Evolutionary conservation across 495 filamentous ascomycete species (phyloP).

Genomic region (Penicillium salamii): DNA sequence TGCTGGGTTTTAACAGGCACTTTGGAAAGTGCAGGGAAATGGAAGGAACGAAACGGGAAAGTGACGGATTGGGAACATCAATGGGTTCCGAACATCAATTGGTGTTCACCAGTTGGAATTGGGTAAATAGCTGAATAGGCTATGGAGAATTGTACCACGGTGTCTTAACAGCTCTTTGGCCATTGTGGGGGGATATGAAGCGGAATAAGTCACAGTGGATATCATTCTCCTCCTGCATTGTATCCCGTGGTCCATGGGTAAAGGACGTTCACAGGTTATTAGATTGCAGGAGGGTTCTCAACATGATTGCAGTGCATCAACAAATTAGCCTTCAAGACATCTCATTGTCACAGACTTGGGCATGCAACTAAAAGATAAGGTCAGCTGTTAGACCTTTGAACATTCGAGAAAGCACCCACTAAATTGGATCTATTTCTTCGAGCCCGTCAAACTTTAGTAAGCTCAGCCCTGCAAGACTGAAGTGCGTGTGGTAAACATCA

Average conservation of each 20-base stretch:
- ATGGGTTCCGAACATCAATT: not conserved
- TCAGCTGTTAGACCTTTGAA: constrained; percentile 1
- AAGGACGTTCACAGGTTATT: constrained; percentile 59
- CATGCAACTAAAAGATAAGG: constrained; percentile 58
- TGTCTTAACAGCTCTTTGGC: constrained; percentile 42
- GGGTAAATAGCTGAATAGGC: not conserved
- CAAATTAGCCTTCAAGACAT: constrained; percentile 41
- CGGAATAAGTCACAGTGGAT: constrained; percentile 47
- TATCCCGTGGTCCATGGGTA: constrained; percentile 60
- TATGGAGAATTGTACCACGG: constrained; percentile 32
- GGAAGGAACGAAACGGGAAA: not conserved
- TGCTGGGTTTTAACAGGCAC: no score
- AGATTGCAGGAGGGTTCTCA: constrained; percentile 62
- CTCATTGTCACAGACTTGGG: constrained; percentile 61
- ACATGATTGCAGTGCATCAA: not conserved
- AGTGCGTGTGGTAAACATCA: constrained; percentile 93
- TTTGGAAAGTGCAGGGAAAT: no score
- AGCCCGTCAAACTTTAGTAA: constrained; percentile 73
- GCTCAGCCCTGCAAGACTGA: constrained; percentile 86
- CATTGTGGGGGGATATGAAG: constrained; percentile 45
- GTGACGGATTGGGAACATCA: not conserved
- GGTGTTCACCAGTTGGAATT: no score
- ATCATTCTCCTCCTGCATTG: constrained; percentile 68
- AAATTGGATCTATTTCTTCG: constrained; percentile 79
- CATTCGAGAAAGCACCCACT: constrained; percentile 54